Percentiles rank a stretch among this genome's conserved stretches.
phyloP scores from a whole-genome alignment of 371 early-diverging fungal genomes.

The Mortierella polycephala region DNA sequence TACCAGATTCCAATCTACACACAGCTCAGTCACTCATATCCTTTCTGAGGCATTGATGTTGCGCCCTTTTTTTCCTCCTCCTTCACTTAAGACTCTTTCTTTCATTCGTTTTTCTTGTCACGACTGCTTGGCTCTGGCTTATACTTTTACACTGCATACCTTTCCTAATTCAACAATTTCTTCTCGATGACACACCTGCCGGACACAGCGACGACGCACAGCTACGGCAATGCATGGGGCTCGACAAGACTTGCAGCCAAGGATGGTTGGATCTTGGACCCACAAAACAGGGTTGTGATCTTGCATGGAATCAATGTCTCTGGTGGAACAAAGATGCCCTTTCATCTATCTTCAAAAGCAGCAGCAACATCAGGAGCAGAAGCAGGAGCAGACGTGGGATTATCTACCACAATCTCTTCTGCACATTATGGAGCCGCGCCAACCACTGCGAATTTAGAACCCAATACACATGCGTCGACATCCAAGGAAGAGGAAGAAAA shows the following conservation, averaged over 20 bases:
- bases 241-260: constrained; percentile 21
- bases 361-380: neutral
- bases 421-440: neutral
- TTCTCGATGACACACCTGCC: constrained; percentile 10
- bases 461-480: neutral
- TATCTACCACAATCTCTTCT: neutral
- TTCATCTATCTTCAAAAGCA: constrained; percentile 10
- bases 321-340: constrained; percentile 72
- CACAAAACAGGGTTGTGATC: constrained; percentile 59
- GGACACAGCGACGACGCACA: constrained; percentile 10
- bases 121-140: too few species aligned
- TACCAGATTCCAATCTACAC: too few species aligned
- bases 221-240: constrained; percentile 42
- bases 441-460: neutral
- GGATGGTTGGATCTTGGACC: constrained; percentile 49
- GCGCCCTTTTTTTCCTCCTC: too few species aligned
- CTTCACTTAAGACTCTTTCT: too few species aligned
- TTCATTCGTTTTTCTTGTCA: too few species aligned
- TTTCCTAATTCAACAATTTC: neutral
- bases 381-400: neutral
- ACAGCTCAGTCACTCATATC: too few species aligned
- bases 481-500: neutral
- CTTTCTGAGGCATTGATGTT: too few species aligned
- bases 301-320: constrained; percentile 73
- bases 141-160: neutral